Evolutionary conservation across 164 flowering plant species (phyloP).

Genomic region (Protea cynaroides): DNA sequence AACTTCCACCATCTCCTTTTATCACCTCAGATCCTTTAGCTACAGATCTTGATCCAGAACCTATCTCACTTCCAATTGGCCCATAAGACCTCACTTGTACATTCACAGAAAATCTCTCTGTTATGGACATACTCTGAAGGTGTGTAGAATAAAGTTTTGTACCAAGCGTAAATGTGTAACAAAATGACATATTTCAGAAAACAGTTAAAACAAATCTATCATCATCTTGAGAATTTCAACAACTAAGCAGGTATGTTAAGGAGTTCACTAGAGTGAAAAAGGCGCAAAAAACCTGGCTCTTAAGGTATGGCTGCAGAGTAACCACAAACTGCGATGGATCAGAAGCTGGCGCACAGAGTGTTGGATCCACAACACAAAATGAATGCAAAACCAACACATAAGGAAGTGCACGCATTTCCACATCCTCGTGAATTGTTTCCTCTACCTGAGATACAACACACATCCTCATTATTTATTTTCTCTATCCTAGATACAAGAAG

Average conservation of each 20-base stretch:
- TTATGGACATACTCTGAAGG: too few species aligned
- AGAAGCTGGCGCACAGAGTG: slow-evolving; percentile 86
- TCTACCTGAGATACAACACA: background rate
- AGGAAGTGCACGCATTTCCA: slow-evolving; percentile 65
- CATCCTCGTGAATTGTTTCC: too few species aligned
- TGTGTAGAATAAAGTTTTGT: too few species aligned
- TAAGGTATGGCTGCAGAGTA: slow-evolving; percentile 92
- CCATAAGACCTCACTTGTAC: too few species aligned
- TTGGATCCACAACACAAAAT: slow-evolving; percentile 88
- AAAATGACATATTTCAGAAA: too few species aligned
- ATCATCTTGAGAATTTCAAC: background rate
- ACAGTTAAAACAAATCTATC: too few species aligned
- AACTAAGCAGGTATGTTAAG: background rate
- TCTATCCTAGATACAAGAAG: slow-evolving; percentile 47
- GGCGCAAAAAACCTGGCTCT: slow-evolving; percentile 62
- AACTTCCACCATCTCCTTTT: too few species aligned
- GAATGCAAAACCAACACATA: slow-evolving; percentile 88
- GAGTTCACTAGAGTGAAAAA: background rate
- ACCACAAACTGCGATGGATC: slow-evolving; percentile 94
- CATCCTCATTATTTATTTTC: slow-evolving; percentile 59
- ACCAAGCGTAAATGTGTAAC: too few species aligned
- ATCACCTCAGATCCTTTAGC: too few species aligned
- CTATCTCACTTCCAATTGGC: too few species aligned
- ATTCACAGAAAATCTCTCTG: too few species aligned
- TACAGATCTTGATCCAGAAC: too few species aligned